Evolutionary conservation across 306 rosid species (phyloP), one percentile per base, ranked within the genome.

Genomic region (Prunus mume): DNA sequence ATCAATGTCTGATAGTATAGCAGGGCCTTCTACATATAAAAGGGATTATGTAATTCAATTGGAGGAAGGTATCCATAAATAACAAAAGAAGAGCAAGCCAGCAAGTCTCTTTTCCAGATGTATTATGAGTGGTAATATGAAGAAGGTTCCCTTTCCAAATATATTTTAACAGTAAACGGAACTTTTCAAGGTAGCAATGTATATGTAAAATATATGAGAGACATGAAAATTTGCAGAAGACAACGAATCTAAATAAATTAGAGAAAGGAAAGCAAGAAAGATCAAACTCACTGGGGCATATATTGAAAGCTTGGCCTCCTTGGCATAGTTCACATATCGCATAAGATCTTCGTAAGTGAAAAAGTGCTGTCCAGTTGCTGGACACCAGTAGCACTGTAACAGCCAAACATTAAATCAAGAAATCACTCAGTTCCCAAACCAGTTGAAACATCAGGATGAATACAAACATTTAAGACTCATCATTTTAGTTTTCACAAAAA

Each of bases 381-480:
- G 73, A 41, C 82, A 72, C 58, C 20, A 64, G 45, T 78, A 78
- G 60, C 7, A 55, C 77, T 71, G 51, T 25, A 71, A 43, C 32
- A 51, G 24, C 72, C 49, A 78, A 78, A 72, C 17, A 71, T 32
- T 22, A 30, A 70, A 49, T 12, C 24, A 20, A 51, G 50, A 14
- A 51, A 28, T 64, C 69, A 38, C 22, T 72, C 47, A 22, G 24
- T 67, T 78, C 41, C 61, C 25, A 57, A 41, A 58, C 6, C 5
- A 43, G 49, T 22, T 27, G 27, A 72, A 57, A 72, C 66, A 34
- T 20, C 54, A 6, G 14, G 55, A 24, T 1, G 3, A 1, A 72
- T 41, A 65, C 9, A 65, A 28, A 38, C 9, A 38, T 65, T n/a
- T 71, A 24, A 69, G 22, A 6, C 63, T n/a, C 50, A 32, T n/a